These are phyloP conservation scores for Globisporangium camurandrum DNA, from an alignment of 352 stramenopile genomes.

Conservation along the genomic window DNA sequence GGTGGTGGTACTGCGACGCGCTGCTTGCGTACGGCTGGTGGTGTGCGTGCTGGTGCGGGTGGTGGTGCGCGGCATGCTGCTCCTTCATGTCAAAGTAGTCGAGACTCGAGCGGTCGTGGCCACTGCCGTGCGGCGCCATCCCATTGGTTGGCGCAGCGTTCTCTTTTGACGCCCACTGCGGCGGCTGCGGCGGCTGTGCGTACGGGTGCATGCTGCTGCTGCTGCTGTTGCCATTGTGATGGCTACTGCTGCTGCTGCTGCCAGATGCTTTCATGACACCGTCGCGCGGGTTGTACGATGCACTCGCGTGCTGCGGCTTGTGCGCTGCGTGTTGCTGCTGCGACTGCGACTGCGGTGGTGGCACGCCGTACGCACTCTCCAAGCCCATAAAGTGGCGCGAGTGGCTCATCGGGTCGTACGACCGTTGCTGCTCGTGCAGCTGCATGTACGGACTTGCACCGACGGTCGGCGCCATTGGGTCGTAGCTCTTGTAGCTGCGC, in stretches of 20 bases:
- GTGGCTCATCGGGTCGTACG: slow-evolving; percentile 60
- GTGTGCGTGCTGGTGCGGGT: slow-evolving; percentile 31
- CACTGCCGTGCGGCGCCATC: slow-evolving; percentile 17
- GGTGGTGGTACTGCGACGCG: slow-evolving; percentile 53
- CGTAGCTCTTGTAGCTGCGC: slow-evolving; percentile 65
- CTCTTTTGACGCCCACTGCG: slow-evolving; percentile 49
- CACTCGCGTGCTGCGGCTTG: slow-evolving; percentile 16
- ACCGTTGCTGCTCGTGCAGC: slow-evolving; percentile 66
- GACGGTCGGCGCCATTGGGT: slow-evolving; percentile 14
- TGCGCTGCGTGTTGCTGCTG: slow-evolving; percentile 13
- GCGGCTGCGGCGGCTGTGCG: slow-evolving; percentile 48
- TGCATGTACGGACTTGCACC: slow-evolving; percentile 52
- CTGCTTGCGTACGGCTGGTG: slow-evolving; percentile 31
- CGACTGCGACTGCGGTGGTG: no score
- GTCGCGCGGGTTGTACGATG: slow-evolving; percentile 17
- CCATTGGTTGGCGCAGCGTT: slow-evolving; percentile 14
- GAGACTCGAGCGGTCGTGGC: slow-evolving; percentile 25
- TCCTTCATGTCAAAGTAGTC: slow-evolving; percentile 81
- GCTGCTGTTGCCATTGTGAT: slow-evolving; percentile 6
- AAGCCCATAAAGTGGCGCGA: slow-evolving; percentile 54
- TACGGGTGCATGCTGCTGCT: slow-evolving; percentile 21
- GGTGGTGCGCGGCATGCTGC: slow-evolving; percentile 33
- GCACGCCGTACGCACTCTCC: no score
- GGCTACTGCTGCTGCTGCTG: background rate
- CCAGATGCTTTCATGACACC: slow-evolving; percentile 24